phyloP scores from a whole-genome alignment of 192 early-diverging fungal species.

The Linnemannia exigua region DNA sequence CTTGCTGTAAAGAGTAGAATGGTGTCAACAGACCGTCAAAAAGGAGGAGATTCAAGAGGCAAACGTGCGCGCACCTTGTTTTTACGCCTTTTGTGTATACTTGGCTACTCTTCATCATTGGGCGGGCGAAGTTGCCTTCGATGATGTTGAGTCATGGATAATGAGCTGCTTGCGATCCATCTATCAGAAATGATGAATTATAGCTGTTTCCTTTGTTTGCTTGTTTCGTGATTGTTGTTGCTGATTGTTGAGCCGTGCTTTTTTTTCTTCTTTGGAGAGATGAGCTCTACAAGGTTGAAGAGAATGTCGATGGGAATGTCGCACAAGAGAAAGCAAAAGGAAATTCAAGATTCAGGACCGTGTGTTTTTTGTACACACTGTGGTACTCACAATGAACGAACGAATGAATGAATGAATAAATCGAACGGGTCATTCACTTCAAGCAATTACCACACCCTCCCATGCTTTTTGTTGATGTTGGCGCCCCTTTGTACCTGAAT shows the following conservation, averaged over 20 bases:
- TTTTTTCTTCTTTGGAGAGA: too few relatives aligned
- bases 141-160: not conserved
- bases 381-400: too few relatives aligned
- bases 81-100: not conserved
- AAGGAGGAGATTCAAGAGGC: not conserved
- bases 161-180: not conserved
- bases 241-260: not conserved
- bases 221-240: not conserved
- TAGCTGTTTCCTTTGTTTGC: not conserved
- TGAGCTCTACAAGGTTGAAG: not conserved
- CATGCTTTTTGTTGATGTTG: not conserved
- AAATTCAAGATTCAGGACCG: slow-evolving; percentile 5
- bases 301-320: not conserved
- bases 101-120: not conserved
- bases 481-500: not conserved
- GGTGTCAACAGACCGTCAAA: too few relatives aligned
- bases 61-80: not conserved
- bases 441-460: not conserved
- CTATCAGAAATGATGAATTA: slow-evolving; percentile 4
- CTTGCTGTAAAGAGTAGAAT: not conserved
- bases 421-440: not conserved
- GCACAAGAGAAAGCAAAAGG: not conserved
- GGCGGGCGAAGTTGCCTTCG: not conserved
- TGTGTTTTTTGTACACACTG: not conserved
- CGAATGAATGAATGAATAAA: not conserved